Evolutionary conservation across 345 rosid genomes (phyloP).

Genomic region (Brassica nigra): DNA sequence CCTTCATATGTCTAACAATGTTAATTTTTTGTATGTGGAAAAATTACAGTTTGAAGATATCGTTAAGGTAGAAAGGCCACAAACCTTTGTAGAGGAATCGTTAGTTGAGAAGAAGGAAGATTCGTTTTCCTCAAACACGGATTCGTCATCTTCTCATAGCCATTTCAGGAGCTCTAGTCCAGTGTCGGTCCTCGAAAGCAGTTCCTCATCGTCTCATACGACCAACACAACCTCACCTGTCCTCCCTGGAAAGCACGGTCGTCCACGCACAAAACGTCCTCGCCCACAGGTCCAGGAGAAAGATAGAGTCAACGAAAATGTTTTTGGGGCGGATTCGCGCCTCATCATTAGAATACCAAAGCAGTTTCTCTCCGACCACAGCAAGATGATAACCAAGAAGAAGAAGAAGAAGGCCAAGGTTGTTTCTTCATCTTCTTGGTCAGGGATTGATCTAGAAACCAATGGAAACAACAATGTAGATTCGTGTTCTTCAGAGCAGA

Average conservation of each 20-base stretch:
- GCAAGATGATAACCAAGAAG: constrained; percentile 66
- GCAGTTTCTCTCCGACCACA: constrained; percentile 55
- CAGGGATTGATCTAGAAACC: constrained; percentile 43
- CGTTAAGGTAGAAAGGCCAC: constrained; percentile 79
- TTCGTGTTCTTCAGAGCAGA: constrained; percentile 39
- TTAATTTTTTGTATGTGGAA: background rate
- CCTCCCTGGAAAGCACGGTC: constrained; percentile 56
- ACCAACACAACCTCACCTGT: constrained; percentile 38
- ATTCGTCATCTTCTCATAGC: constrained; percentile 45
- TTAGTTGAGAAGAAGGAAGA: constrained; percentile 43
- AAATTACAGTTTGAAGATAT: constrained; percentile 83
- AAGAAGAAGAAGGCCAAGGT: constrained; percentile 55
- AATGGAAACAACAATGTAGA: constrained; percentile 41
- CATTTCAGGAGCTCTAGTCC: constrained; percentile 79
- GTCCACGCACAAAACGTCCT: constrained; percentile 92
- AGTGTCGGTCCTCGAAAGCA: constrained; percentile 87
- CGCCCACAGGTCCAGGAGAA: constrained; percentile 61
- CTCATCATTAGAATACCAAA: constrained; percentile 69
- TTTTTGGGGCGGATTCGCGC: constrained; percentile 32
- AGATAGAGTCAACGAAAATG: constrained; percentile 39
- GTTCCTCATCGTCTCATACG: constrained; percentile 69
- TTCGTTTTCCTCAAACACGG: constrained; percentile 42
- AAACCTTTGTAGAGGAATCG: constrained; percentile 30
- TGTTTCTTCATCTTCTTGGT: constrained; percentile 26
- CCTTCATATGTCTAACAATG: background rate